phyloP scores from a whole-genome alignment of 257 asterid genomes.

The Solanum stenotomum region DNA sequence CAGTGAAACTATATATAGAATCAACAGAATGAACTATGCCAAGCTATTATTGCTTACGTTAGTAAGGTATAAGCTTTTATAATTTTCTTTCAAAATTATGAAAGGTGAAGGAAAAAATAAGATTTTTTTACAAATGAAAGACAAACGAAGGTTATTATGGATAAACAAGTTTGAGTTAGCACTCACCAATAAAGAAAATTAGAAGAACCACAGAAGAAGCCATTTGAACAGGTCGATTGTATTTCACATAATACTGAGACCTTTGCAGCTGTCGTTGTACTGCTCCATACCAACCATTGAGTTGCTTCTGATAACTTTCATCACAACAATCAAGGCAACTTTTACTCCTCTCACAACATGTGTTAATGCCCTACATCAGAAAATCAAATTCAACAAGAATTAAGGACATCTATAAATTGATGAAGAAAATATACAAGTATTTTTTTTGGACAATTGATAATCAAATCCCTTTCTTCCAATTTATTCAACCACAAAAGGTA shows the following conservation, averaged over 20 bases:
- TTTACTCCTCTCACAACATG: slow-evolving; percentile 57
- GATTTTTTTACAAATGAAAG: background rate
- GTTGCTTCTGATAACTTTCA: slow-evolving; percentile 56
- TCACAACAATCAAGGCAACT: slow-evolving; percentile 62
- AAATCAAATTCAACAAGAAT: background rate
- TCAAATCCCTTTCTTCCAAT: background rate
- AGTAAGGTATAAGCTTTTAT: background rate
- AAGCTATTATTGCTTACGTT: background rate
- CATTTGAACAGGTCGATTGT: slow-evolving; percentile 63
- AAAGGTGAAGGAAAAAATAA: background rate
- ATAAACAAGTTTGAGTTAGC: slow-evolving; percentile 1
- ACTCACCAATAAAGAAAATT: slow-evolving; percentile 72
- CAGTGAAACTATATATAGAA: background rate
- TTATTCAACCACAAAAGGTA: background rate
- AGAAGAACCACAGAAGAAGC: slow-evolving; percentile 40
- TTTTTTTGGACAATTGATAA: background rate
- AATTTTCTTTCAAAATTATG: background rate
- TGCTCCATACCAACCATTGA: slow-evolving; percentile 77
- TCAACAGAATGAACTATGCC: background rate
- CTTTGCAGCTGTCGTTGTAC: slow-evolving; percentile 81
- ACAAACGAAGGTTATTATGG: background rate
- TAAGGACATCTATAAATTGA: background rate
- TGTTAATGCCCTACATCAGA: slow-evolving; percentile 36
- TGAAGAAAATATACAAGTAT: background rate
- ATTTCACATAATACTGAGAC: slow-evolving; percentile 77